These are phyloP conservation scores for Fusarium xyrophilum DNA, from an alignment of 2,329 filamentous ascomycete species.

Conservation along the genomic window DNA sequence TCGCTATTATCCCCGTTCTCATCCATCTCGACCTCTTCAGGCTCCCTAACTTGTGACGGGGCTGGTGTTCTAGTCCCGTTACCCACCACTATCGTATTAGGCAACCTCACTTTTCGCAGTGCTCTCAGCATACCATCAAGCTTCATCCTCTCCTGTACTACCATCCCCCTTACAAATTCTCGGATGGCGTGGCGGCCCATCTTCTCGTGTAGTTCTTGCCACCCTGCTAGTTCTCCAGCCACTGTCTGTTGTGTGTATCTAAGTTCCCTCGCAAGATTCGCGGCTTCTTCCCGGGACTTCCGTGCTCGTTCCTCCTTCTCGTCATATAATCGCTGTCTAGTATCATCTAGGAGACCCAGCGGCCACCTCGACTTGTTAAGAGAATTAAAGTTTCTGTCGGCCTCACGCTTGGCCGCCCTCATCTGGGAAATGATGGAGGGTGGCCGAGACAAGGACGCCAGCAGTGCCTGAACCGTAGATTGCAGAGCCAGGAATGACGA, in stretches of 20 bases:
- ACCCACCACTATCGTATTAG: conserved; percentile 9
- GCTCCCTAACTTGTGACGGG: conserved; percentile 24
- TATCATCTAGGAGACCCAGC: conserved; percentile 83
- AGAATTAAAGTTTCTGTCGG: conserved; percentile 79
- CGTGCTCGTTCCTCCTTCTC: conserved; percentile 84
- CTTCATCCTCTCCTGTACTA: conserved; percentile 80
- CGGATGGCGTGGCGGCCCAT: conserved; percentile 77
- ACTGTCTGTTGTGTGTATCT: conserved; percentile 94
- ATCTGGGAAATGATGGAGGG: conserved; percentile 80
- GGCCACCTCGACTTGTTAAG: conserved; percentile 81
- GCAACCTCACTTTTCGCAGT: conserved; percentile 64
- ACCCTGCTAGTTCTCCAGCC: conserved; percentile 87
- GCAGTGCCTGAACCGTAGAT: conserved; percentile 81
- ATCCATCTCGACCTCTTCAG: conserved; percentile 22
- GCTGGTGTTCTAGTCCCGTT: conserved; percentile 27
- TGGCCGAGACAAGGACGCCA: conserved; percentile 80
- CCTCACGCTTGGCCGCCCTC: conserved; percentile 72
- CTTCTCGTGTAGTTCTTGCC: conserved; percentile 87
- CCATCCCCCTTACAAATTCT: conserved; percentile 77
- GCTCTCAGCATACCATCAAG: conserved; percentile 83
- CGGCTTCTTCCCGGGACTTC: conserved; percentile 72
- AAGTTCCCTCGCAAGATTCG: conserved; percentile 79
- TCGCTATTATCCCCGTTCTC: conserved; percentile 28
- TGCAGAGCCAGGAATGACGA: conserved; percentile 80
- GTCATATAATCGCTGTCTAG: conserved; percentile 78